These are phyloP conservation scores for Nadsonia fulvescens DNA, from an alignment of 805 yeast genomes.

Conservation along the genomic window DNA sequence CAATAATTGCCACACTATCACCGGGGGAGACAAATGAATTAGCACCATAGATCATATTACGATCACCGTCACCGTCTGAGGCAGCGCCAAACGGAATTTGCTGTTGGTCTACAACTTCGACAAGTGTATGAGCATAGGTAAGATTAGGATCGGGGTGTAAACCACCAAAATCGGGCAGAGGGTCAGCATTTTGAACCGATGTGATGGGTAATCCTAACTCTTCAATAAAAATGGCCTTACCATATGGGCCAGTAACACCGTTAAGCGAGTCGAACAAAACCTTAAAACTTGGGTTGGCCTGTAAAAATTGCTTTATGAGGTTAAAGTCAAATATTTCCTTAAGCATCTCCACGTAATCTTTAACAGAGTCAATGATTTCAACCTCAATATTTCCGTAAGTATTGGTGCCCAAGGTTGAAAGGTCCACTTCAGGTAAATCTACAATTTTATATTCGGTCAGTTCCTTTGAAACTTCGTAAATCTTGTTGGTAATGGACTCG, in stretches of 20 bases:
- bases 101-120: constrained; percentile 65
- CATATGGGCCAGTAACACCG: constrained; percentile 97
- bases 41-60: constrained; percentile 96
- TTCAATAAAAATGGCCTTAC: constrained; percentile 61
- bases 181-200: constrained; percentile 61
- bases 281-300: constrained; percentile 36
- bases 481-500: constrained; percentile 77
- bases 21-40: constrained; percentile 94
- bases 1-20: constrained; percentile 92
- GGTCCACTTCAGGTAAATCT: constrained; percentile 44
- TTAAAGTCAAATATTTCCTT: constrained; percentile 78
- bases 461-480: constrained; percentile 48
- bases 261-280: constrained; percentile 78
- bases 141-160: constrained; percentile 95
- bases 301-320: constrained; percentile 55
- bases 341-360: constrained; percentile 60
- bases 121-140: constrained; percentile 81
- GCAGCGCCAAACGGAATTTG: constrained; percentile 92
- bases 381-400: constrained; percentile 45
- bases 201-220: constrained; percentile 61
- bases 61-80: constrained; percentile 97
- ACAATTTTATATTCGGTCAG: constrained; percentile 44
- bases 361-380: constrained; percentile 69
- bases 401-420: constrained; percentile 35
- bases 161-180: constrained; percentile 89